These are phyloP conservation scores for Begonia masoniana DNA, from an alignment of 306 rosid species.

Conservation along the genomic window DNA sequence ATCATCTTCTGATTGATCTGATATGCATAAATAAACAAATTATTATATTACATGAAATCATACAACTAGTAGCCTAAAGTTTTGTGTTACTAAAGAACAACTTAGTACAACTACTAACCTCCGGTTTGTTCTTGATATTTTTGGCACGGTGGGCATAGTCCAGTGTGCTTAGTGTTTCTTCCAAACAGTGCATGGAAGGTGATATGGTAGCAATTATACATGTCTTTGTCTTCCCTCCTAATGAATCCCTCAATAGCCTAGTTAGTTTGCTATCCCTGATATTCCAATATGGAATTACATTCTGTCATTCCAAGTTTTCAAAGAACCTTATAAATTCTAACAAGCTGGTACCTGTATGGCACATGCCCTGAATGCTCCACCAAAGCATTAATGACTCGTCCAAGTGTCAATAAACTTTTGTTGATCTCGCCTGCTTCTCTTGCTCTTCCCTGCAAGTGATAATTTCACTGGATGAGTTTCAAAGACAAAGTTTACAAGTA, in stretches of 20 bases:
- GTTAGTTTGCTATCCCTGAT: slow-evolving; percentile 94
- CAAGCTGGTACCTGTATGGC: slow-evolving; percentile 64
- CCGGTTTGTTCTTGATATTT: slow-evolving; percentile 83
- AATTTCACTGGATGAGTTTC: too few relatives aligned
- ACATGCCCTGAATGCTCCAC: slow-evolving; percentile 90
- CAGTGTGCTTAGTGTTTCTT: slow-evolving; percentile 87
- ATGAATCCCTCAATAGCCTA: slow-evolving; percentile 79
- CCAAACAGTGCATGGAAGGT: slow-evolving; percentile 67
- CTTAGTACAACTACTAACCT: slow-evolving; percentile 33
- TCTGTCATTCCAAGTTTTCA: not conserved
- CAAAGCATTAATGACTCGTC: slow-evolving; percentile 90
- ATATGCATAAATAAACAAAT: slow-evolving; percentile 4
- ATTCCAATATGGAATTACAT: too few relatives aligned
- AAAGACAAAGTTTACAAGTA: too few relatives aligned
- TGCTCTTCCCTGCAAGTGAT: slow-evolving; percentile 66
- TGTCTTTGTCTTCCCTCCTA: slow-evolving; percentile 97
- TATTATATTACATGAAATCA: too few relatives aligned
- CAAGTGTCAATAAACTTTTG: slow-evolving; percentile 93
- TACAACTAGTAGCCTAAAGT: too few relatives aligned
- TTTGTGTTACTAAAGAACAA: too few relatives aligned
- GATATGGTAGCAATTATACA: slow-evolving; percentile 91
- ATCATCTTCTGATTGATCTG: slow-evolving; percentile 94
- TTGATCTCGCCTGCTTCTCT: slow-evolving; percentile 99
- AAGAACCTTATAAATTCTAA: not conserved
- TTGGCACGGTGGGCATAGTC: slow-evolving; percentile 96